Conservation (phyloP, 2,329 filamentous ascomycete species). For the Aspergillus melleus region DNA sequence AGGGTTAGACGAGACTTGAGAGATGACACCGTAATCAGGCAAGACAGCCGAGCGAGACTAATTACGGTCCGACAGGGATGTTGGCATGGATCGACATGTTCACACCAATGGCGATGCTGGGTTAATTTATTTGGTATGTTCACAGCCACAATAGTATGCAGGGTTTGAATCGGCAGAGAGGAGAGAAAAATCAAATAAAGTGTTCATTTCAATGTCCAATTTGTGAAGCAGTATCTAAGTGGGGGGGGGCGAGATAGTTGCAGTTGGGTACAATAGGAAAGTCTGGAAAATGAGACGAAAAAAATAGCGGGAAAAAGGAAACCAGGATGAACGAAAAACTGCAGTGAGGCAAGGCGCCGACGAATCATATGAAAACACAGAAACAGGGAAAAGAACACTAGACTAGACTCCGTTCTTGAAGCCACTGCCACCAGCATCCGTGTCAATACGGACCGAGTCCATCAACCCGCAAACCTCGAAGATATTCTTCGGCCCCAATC, state of each 20-base stretch:
- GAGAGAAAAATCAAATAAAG: not conserved
- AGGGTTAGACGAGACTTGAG: no score
- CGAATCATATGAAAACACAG: not conserved
- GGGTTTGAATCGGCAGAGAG: not conserved
- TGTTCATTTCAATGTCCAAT: not conserved
- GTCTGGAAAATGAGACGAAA: no score
- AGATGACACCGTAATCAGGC: not conserved
- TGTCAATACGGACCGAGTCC: constrained; percentile 42
- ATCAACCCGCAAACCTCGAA: constrained; percentile 44
- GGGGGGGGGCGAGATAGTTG: no score
- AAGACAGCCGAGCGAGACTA: not conserved
- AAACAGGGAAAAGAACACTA: not conserved
- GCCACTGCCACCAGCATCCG: constrained; percentile 35
- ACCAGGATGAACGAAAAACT: not conserved
- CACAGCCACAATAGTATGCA: not conserved
- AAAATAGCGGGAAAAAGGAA: not conserved
- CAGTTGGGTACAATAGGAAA: no score
- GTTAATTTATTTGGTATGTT: not conserved
- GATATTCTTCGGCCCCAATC: constrained; percentile 34
- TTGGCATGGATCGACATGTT: no score
- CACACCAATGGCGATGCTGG: not conserved
- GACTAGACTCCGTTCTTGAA: constrained; percentile 25
- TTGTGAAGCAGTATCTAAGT: not conserved
- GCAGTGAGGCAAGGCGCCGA: not conserved
- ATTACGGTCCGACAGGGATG: not conserved